Conservation (phyloP, 805 yeast genomes). For the Metahyphopichia silvanorum region DNA sequence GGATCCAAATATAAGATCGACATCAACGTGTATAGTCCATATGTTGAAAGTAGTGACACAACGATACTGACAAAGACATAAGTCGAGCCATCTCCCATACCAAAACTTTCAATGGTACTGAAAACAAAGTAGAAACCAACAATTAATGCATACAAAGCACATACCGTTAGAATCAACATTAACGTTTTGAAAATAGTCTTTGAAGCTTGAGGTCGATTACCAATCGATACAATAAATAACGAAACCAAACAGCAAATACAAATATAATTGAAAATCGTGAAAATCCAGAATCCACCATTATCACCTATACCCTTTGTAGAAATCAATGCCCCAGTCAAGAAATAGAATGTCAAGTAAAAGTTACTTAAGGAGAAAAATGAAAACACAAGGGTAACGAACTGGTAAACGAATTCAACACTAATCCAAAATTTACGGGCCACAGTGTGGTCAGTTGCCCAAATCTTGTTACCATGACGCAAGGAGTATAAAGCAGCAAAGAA, state of each 20-base stretch:
- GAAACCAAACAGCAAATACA: conserved; percentile 79
- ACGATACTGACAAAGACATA: conserved; percentile 71
- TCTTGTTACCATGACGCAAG: conserved; percentile 66
- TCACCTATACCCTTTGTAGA: conserved; percentile 46
- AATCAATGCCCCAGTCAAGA: conserved; percentile 80
- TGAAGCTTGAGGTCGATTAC: conserved; percentile 97
- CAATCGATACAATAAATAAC: conserved; percentile 91
- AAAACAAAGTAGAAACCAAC: conserved; percentile 82
- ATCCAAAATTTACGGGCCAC: conserved; percentile 63
- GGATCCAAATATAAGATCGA: conserved; percentile 89
- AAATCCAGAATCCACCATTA: conserved; percentile 77
- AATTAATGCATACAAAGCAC: conserved; percentile 77
- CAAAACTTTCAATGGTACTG: conserved; percentile 42
- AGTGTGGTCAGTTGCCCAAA: conserved; percentile 80
- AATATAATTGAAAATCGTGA: conserved; percentile 81
- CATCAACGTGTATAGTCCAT: conserved; percentile 81
- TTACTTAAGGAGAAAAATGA: conserved; percentile 92
- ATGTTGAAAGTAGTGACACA: conserved; percentile 83
- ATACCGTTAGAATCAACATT: conserved; percentile 68
- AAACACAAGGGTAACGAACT: conserved; percentile 73
- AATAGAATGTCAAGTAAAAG: conserved; percentile 88
- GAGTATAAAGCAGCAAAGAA: conserved; percentile 93
- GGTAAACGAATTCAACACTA: conserved; percentile 79
- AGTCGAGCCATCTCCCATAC: conserved; percentile 39
- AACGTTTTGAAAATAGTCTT: conserved; percentile 69